Evolutionary conservation across 352 stramenopile genomes (phyloP).

Genomic region (Phytophthora capsici): DNA sequence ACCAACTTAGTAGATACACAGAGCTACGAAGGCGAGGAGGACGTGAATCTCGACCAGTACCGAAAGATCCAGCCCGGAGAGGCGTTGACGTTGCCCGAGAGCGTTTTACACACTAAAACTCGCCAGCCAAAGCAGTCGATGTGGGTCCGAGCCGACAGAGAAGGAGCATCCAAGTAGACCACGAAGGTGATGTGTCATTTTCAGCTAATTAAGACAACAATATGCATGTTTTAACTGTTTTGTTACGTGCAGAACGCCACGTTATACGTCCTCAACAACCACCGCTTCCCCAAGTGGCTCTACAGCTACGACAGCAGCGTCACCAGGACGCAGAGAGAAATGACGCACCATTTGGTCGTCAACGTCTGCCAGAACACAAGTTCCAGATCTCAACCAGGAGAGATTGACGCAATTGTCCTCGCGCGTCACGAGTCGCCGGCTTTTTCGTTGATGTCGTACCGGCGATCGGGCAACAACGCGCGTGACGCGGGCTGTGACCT

Average conservation of each 20-base stretch:
- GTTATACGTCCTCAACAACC: constrained; percentile 59
- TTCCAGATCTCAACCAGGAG: constrained; percentile 1
- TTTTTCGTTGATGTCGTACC: constrained; percentile 48
- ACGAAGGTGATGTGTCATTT: not conserved
- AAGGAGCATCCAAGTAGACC: constrained; percentile 25
- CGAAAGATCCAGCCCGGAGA: constrained; percentile 20
- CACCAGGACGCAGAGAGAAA: constrained; percentile 51
- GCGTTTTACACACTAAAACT: constrained; percentile 2
- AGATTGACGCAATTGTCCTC: constrained; percentile 31
- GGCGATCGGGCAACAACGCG: constrained; percentile 29
- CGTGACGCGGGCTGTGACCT: constrained; percentile 15
- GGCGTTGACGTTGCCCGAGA: constrained; percentile 10
- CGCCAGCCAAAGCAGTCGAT: constrained; percentile 11
- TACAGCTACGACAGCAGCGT: constrained; percentile 60
- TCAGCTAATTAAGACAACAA: not conserved
- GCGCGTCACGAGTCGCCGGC: constrained; percentile 43
- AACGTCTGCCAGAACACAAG: constrained; percentile 43
- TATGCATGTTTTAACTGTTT: not conserved
- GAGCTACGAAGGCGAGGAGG: not conserved
- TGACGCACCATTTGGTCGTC: constrained; percentile 51
- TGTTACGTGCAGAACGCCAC: constrained; percentile 34
- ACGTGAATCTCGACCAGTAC: constrained; percentile 1
- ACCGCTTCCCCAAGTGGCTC: constrained; percentile 57
- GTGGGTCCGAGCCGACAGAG: constrained; percentile 38
- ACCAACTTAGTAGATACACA: not conserved